phyloP scores from a whole-genome alignment of 2,329 filamentous ascomycete species.

The Aspergillus sergii region DNA sequence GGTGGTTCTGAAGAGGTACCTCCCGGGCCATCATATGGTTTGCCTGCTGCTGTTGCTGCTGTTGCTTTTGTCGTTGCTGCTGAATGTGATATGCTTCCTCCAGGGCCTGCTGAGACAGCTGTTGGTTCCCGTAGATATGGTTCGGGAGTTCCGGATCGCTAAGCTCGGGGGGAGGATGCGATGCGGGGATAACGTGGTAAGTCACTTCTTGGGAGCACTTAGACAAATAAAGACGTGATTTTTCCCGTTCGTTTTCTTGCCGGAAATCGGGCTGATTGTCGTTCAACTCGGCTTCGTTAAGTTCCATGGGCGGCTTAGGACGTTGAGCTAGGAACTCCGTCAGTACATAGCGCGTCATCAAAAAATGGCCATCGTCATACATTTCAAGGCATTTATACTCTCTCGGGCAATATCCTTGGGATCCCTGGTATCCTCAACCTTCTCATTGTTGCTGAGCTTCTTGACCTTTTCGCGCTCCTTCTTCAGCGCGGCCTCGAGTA shows the following conservation, averaged over 20 bases:
- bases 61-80: conserved; percentile 55
- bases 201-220: conserved; percentile 70
- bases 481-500: conserved; percentile 85
- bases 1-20: conserved; percentile 61
- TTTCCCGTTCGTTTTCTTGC: conserved; percentile 62
- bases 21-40: conserved; percentile 53
- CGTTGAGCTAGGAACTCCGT: conserved; percentile 40
- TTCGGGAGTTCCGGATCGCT: conserved; percentile 46
- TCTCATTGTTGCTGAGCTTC: conserved; percentile 51
- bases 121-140: conserved; percentile 50
- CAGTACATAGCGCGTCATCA: neutral
- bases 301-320: conserved; percentile 52
- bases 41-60: conserved; percentile 41
- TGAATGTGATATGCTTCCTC: conserved; percentile 61
- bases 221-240: conserved; percentile 63
- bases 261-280: conserved; percentile 52
- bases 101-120: conserved; percentile 57
- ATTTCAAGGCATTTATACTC: conserved; percentile 43
- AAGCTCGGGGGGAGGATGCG: conserved; percentile 60
- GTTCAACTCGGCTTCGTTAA: conserved; percentile 52
- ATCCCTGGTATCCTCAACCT: conserved; percentile 52
- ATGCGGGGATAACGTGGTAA: conserved; percentile 67
- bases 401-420: conserved; percentile 51
- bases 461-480: conserved; percentile 75
- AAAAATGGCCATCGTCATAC: conserved; percentile 27